phyloP scores from a whole-genome alignment of 495 filamentous ascomycete genomes.

The Lindgomyces ingoldianus region DNA sequence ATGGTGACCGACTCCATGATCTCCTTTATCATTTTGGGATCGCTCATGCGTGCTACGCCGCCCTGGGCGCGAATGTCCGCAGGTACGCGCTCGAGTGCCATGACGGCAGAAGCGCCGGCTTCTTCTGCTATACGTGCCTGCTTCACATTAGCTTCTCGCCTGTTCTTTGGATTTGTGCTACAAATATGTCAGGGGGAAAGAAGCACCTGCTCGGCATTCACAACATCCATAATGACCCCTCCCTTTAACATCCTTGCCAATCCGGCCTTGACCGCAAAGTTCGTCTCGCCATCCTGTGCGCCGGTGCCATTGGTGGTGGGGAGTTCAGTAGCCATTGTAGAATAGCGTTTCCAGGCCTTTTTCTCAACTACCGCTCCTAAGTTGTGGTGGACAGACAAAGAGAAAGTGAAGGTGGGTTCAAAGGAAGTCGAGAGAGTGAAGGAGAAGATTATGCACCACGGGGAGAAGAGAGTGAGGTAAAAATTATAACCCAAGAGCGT shows the following conservation, averaged over 20 bases:
- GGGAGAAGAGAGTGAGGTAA: background rate
- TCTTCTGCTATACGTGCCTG: slow-evolving; percentile 95
- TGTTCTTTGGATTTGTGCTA: too few species aligned
- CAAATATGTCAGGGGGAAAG: slow-evolving; percentile 4
- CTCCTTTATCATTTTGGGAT: slow-evolving; percentile 91
- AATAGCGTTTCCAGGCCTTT: background rate
- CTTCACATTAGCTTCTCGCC: slow-evolving; percentile 19
- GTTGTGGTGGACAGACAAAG: background rate
- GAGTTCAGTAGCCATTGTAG: slow-evolving; percentile 44
- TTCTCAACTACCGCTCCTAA: too few species aligned
- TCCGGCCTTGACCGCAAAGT: slow-evolving; percentile 76
- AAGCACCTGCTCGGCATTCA: slow-evolving; percentile 80
- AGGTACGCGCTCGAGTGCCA: slow-evolving; percentile 97
- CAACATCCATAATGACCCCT: slow-evolving; percentile 99
- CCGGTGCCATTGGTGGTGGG: slow-evolving; percentile 43
- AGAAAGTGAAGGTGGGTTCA: background rate
- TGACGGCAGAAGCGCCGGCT: slow-evolving; percentile 92
- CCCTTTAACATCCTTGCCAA: slow-evolving; percentile 97
- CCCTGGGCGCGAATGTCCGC: slow-evolving; percentile 92
- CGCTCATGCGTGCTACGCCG: slow-evolving; percentile 95
- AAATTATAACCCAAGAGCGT: background rate
- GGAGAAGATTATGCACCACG: background rate
- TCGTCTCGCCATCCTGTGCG: slow-evolving; percentile 41
- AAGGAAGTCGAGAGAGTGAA: background rate
- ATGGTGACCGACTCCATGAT: slow-evolving; percentile 98